Conservation (phyloP, 257 asterid genomes). For the Solanum sitiens region DNA sequence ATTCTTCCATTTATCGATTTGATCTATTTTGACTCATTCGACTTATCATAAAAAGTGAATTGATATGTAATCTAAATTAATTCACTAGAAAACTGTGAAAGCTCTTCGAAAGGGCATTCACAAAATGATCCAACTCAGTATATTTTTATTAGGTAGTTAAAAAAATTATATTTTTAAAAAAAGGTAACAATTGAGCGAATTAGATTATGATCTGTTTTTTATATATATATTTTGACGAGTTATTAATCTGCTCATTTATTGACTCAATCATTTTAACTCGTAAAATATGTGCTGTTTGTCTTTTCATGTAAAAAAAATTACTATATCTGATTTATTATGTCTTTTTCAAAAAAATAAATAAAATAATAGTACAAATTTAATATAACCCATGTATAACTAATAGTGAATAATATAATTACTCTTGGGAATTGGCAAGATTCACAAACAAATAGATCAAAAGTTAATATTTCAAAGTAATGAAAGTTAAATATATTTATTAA, state of each 20-base stretch:
- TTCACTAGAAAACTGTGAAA: background rate
- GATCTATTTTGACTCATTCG: no score
- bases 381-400: background rate
- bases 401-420: background rate
- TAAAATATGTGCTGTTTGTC: background rate
- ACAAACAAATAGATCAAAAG: background rate
- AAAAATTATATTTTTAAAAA: background rate
- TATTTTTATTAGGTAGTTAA: background rate
- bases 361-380: background rate
- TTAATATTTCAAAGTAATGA: background rate
- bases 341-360: no score
- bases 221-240: no score
- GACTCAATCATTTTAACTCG: background rate
- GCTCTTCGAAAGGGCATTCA: background rate
- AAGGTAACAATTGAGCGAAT: fast-evolving
- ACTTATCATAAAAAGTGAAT: fast-evolving
- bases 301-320: no score
- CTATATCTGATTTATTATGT: no score
- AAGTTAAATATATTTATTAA: background rate
- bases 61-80: background rate
- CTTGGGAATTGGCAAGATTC: background rate
- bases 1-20: no score
- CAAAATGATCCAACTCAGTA: background rate
- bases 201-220: background rate
- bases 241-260: no score